These are phyloP conservation scores for Penicillium expansum DNA, from an alignment of 2,329 filamentous ascomycete species.

Conservation along the genomic window DNA sequence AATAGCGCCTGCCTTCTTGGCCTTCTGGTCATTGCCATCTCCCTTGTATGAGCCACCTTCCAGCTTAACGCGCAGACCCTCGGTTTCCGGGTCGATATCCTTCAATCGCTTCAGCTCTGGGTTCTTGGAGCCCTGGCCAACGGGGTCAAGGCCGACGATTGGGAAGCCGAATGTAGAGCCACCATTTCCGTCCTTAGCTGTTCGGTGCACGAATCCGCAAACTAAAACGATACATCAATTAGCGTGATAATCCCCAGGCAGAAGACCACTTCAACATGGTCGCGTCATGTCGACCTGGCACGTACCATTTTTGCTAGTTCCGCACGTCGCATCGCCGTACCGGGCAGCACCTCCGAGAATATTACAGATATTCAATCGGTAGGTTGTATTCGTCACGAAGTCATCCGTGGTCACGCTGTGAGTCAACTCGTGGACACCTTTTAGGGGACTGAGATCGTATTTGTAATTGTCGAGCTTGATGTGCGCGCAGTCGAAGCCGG, in stretches of 20 bases:
- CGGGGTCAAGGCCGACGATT: conserved; percentile 69
- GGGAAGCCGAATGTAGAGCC: conserved; percentile 60
- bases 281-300: background rate
- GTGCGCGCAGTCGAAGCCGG: conserved; percentile 39
- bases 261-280: background rate
- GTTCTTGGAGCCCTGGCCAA: conserved; percentile 52
- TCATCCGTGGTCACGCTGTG: conserved; percentile 30
- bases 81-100: conserved; percentile 62
- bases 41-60: conserved; percentile 57
- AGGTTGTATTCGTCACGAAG: conserved; percentile 35
- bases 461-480: conserved; percentile 38
- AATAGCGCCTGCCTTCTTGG: conserved; percentile 61
- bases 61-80: conserved; percentile 70
- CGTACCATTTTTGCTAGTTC: conserved; percentile 37
- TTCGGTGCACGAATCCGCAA: conserved; percentile 67
- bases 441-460: conserved; percentile 40
- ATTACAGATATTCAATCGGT: conserved; percentile 39
- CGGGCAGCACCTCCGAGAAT: conserved; percentile 29
- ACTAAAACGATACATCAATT: conserved; percentile 49
- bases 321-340: conserved; percentile 30
- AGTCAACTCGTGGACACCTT: conserved; percentile 38
- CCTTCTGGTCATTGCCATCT: conserved; percentile 51
- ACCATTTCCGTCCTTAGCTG: conserved; percentile 49
- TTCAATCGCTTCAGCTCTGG: conserved; percentile 65
- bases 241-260: background rate